phyloP scores from a whole-genome alignment of 306 rosid genomes.

The Castanea mollissima region DNA sequence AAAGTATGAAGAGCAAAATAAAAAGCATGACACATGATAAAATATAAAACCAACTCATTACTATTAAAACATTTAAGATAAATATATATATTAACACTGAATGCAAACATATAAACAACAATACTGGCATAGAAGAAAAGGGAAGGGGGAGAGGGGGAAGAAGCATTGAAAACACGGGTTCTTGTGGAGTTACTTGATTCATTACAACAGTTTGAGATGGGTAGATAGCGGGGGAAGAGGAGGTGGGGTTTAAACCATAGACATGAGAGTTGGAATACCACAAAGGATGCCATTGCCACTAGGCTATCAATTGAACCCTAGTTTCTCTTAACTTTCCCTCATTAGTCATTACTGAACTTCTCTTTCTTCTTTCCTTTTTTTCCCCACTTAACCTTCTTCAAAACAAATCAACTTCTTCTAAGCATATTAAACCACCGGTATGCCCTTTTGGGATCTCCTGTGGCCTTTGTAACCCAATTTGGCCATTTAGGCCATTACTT shows the following conservation, averaged over 20 bases:
- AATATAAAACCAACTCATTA: neutral
- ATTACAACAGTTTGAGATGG: no score
- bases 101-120: neutral
- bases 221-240: no score
- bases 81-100: neutral
- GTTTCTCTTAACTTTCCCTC: neutral
- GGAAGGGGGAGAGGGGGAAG: neutral
- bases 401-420: neutral
- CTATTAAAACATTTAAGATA: neutral
- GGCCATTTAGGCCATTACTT: neutral
- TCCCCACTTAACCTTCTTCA: neutral
- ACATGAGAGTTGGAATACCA: no score
- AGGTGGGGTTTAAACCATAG: no score
- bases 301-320: neutral
- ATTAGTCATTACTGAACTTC: neutral
- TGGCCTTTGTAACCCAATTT: neutral
- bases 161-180: neutral
- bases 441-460: neutral
- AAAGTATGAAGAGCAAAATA: neutral
- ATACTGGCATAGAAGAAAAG: neutral
- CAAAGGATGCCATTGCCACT: no score
- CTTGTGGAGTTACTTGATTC: neutral
- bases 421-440: neutral
- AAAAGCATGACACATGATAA: neutral
- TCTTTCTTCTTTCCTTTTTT: neutral